phyloP scores from a whole-genome alignment of 2,329 filamentous ascomycete genomes.

The Fusarium solani-melongenae region DNA sequence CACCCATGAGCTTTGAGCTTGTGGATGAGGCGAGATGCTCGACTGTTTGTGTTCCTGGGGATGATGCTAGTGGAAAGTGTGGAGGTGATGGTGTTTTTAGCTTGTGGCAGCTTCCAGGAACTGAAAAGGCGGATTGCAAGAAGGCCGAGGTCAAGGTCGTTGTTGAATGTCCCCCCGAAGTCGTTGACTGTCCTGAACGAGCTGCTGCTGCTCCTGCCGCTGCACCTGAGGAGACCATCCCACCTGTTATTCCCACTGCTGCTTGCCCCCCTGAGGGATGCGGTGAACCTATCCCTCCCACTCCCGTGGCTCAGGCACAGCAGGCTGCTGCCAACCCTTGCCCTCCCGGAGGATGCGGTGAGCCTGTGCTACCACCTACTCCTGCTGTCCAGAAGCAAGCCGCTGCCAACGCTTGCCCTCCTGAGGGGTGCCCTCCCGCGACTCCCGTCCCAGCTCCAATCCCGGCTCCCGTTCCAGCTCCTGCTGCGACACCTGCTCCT shows the following conservation, averaged over 20 bases:
- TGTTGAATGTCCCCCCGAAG: background rate
- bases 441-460: constrained; percentile 6
- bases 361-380: background rate
- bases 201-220: background rate
- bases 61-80: constrained; percentile 34
- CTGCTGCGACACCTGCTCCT: background rate
- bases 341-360: constrained; percentile 1
- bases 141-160: background rate
- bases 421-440: constrained; percentile 13
- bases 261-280: constrained; percentile 2
- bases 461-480: constrained; percentile 2
- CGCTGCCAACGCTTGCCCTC: background rate
- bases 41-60: constrained; percentile 26
- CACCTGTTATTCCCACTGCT: background rate
- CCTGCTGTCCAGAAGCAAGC: background rate
- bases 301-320: background rate
- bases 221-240: background rate
- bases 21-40: constrained; percentile 38
- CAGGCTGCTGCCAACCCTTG: background rate
- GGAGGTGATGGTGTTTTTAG: constrained; percentile 36
- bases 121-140: background rate
- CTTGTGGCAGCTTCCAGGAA: constrained; percentile 20
- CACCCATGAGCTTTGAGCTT: constrained; percentile 5
- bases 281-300: background rate
- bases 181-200: background rate